Evolutionary conservation across 257 asterid genomes (phyloP).

Genomic region (Przewalskia tangutica): DNA sequence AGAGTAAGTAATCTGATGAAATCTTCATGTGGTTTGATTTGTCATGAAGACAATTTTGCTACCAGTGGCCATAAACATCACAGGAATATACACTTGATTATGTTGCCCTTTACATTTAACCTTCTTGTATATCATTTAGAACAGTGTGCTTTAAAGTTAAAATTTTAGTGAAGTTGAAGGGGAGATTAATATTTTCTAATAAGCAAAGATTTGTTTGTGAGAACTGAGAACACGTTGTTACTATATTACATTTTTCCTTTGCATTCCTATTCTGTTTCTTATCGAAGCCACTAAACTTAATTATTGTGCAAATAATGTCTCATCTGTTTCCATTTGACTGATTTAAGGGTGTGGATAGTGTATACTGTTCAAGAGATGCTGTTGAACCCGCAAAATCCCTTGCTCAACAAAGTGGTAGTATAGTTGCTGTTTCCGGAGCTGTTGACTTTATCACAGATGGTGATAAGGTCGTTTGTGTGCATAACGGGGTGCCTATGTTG

Average conservation of each 20-base stretch:
- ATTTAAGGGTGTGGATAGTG: constrained; percentile 75
- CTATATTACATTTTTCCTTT: background rate
- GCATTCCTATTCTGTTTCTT: background rate
- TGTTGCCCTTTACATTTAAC: background rate
- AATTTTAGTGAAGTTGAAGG: background rate
- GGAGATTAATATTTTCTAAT: background rate
- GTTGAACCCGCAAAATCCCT: constrained; percentile 69
- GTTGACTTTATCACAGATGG: constrained; percentile 76
- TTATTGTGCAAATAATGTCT: background rate
- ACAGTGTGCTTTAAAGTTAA: background rate
- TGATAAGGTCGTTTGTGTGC: constrained; percentile 42
- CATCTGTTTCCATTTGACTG: background rate
- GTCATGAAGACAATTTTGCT: background rate
- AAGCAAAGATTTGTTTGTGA: background rate
- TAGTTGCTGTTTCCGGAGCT: constrained; percentile 82
- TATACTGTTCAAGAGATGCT: constrained; percentile 57
- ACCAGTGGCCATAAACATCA: background rate
- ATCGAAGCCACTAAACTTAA: background rate
- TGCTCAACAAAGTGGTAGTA: constrained; percentile 43
- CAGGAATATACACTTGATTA: background rate
- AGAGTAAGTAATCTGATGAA: background rate
- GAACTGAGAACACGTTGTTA: background rate
- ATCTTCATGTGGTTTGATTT: background rate
- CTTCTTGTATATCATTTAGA: background rate
- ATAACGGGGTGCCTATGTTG: constrained; percentile 76